phyloP scores from a whole-genome alignment of 176 grass and related monocot genomes.

The Oropetium thomaeum region DNA sequence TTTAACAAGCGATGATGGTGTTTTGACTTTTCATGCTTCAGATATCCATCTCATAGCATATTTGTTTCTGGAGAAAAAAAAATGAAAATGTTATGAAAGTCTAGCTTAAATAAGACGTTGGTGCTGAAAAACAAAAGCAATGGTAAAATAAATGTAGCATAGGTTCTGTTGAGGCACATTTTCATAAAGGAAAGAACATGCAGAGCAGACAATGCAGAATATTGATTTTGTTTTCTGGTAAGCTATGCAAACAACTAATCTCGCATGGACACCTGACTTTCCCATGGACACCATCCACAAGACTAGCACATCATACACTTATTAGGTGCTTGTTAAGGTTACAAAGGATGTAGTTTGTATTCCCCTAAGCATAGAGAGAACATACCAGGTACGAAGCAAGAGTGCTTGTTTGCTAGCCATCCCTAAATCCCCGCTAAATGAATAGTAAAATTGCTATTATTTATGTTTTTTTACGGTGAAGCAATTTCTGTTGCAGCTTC shows the following conservation, averaged over 20 bases:
- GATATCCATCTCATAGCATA: not conserved
- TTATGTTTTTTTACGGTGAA: too few relatives aligned
- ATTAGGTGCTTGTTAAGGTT: not conserved
- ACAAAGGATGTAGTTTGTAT: too few relatives aligned
- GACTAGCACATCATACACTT: not conserved
- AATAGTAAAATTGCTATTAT: too few relatives aligned
- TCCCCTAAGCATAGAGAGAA: too few relatives aligned
- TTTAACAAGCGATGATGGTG: not conserved
- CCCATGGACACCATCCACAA: not conserved
- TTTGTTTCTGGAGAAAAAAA: slow-evolving; percentile 18
- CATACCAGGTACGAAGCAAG: not conserved
- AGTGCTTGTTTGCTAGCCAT: not conserved
- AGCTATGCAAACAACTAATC: not conserved
- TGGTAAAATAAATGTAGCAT: not conserved
- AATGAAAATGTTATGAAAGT: not conserved
- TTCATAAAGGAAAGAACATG: not conserved
- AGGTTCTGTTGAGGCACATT: not conserved
- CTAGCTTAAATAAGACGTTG: slow-evolving; percentile 18
- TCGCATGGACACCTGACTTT: not conserved
- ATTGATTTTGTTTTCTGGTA: not conserved
- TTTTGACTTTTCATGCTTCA: slow-evolving; percentile 16
- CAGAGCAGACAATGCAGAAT: not conserved
- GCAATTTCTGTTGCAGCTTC: too few relatives aligned
- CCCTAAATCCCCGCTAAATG: too few relatives aligned
- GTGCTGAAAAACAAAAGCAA: slow-evolving; percentile 1